A percentile compares a stretch with the other conserved stretches of the same genome.
Conservation (phyloP, 2,329 filamentous ascomycete genomes). For the Emmonsia crescens region DNA sequence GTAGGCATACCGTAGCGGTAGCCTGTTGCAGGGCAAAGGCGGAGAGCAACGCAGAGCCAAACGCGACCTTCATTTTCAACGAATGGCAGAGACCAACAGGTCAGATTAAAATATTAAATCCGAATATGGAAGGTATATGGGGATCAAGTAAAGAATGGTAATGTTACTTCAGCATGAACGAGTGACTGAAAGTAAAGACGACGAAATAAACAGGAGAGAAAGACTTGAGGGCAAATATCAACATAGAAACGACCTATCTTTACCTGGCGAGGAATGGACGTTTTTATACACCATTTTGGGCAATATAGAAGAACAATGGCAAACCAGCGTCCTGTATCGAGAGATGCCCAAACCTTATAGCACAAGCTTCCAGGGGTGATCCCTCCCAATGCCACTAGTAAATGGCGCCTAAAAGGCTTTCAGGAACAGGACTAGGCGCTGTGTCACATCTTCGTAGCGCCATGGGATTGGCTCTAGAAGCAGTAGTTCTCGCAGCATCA, state of each 20-base stretch:
- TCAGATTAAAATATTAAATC: not conserved
- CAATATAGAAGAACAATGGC: not conserved
- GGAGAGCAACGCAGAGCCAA: constrained; percentile 11
- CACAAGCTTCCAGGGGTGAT: not conserved
- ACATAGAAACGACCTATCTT: not conserved
- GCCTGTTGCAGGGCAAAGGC: constrained; percentile 18
- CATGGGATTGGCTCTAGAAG: not conserved
- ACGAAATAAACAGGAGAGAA: not conserved
- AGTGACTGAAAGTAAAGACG: not conserved
- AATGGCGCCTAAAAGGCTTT: not conserved
- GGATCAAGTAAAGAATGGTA: not conserved
- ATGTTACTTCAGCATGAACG: not conserved
- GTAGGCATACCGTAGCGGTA: constrained; percentile 16
- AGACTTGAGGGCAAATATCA: not conserved
- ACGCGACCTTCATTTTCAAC: constrained; percentile 16
- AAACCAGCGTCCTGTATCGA: not conserved
- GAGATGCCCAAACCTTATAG: not conserved
- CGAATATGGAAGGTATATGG: not conserved
- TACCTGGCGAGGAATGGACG: not conserved
- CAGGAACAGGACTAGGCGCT: not conserved
- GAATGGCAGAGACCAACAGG: not conserved
- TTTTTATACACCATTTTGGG: not conserved
- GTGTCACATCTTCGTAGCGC: not conserved
- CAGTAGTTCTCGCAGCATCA: no score
- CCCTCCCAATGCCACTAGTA: not conserved